Evolutionary conservation across 2,329 filamentous ascomycete genomes (phyloP).

Genomic region (Catunica adiposa): DNA sequence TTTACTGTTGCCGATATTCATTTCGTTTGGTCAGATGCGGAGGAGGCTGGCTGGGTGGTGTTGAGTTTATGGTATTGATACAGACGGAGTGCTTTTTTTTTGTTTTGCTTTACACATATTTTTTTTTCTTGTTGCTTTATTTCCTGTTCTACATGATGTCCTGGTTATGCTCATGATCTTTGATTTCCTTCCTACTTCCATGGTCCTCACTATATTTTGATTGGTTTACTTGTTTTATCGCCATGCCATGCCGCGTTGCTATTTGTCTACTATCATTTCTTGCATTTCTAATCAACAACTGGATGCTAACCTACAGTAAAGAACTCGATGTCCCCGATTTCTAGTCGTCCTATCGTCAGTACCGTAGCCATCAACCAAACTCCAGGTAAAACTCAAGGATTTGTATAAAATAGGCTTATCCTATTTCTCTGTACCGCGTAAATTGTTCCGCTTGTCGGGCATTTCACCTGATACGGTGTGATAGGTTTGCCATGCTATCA

Average conservation of each 20-base stretch:
- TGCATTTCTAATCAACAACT: no score
- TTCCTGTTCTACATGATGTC: not conserved
- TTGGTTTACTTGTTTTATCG: not conserved
- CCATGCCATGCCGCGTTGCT: not conserved
- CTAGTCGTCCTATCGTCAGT: no score
- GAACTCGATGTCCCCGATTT: no score
- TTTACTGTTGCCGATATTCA: not conserved
- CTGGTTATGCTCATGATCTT: not conserved
- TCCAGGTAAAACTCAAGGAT: no score
- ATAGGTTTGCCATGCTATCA: no score
- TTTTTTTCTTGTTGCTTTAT: not conserved
- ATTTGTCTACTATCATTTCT: no score
- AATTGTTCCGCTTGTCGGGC: no score
- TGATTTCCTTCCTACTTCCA: not conserved
- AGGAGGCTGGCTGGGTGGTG: not conserved
- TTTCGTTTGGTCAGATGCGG: not conserved
- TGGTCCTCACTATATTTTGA: not conserved
- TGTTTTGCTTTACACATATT: not conserved
- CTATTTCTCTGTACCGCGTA: no score
- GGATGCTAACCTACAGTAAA: no score
- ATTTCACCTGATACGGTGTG: no score
- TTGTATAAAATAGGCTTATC: no score
- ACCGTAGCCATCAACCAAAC: no score
- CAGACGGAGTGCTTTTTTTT: not conserved
- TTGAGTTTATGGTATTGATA: not conserved